phyloP scores from a whole-genome alignment of 345 rosid genomes.

The Aethionema arabicum region DNA sequence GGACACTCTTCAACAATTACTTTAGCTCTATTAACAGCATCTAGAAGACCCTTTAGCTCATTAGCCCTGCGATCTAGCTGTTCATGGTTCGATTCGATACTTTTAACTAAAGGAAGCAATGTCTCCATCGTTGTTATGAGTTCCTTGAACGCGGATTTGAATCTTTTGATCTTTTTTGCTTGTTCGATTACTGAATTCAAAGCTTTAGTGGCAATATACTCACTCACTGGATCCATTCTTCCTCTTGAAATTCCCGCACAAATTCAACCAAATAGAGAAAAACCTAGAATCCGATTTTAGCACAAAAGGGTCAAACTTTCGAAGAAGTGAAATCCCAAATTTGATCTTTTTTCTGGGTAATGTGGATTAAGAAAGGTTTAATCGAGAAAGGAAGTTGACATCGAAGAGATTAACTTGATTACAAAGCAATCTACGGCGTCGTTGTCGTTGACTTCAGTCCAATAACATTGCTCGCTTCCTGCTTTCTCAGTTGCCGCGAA shows the following conservation, averaged over 20 bases:
- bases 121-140: conserved; percentile 26
- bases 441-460: neutral
- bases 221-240: conserved; percentile 28
- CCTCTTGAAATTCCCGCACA: neutral
- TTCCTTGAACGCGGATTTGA: conserved; percentile 21
- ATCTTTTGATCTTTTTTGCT: conserved; percentile 5
- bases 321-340: no score
- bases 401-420: conserved; percentile 4
- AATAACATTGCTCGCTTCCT: no score
- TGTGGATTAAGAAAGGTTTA: neutral
- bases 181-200: conserved; percentile 16
- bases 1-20: conserved; percentile 20
- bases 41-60: conserved; percentile 10
- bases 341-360: no score
- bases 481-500: no score
- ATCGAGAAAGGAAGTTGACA: conserved; percentile 3
- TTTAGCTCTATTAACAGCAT: conserved; percentile 17
- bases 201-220: conserved; percentile 27
- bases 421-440: neutral
- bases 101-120: neutral
- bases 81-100: conserved; percentile 23
- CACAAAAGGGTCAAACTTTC: neutral
- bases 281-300: neutral
- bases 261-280: neutral
- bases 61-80: conserved; percentile 8